Base-by-base conservation (phyloP, 257 asterid species). In the Verbascum thapsus region DNA sequence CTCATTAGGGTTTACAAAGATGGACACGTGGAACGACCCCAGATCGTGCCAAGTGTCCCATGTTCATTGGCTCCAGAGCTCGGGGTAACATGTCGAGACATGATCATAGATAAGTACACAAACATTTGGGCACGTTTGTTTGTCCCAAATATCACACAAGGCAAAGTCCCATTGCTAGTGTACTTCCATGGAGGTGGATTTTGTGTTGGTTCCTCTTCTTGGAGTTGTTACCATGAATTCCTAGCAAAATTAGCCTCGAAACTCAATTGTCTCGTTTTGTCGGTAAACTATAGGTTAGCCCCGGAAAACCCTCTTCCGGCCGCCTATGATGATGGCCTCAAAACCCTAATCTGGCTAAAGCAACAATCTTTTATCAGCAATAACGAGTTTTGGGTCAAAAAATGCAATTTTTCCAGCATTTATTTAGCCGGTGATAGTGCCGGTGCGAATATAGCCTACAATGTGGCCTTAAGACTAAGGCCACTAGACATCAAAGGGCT, bases 181-280 rank as follows among this genome's bases (percentile, higher is more conserved):
- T 91, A 88, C 77, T 91, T 86, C 53, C 96, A 86, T 64, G 96
- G 96, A 0, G 96, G 96, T 61, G 96, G 95, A 39, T 88, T 91
- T 58, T 91, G 98, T 49, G 94, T 91, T 8, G 98, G 95, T 12
- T 78, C 96, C 26, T 77, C 95, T 8, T 80, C 94, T 6, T 88
- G 96, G 96, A 68, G 61, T 48, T 88, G 94, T 68, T 91, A 91
- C 79, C 95, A 88, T 47, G 88, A 88, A 5, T 86, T 88, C 72
- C 81, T 91, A 0, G 80, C 87, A 3, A 86, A 74, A 37, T 55
- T 91, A 23, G 75, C 94, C 39, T 32, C 84, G 7, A 70, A 53
- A 42, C 53, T 79, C 26, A 67, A 55, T 55, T 85, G 91, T 49
- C 82, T 69, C 3, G 72, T 91, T 78, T 72, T 83, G 66, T 88